These are phyloP conservation scores for Cladophialophora psammophila DNA, from an alignment of 2,329 filamentous ascomycete genomes.

Conservation along the genomic window DNA sequence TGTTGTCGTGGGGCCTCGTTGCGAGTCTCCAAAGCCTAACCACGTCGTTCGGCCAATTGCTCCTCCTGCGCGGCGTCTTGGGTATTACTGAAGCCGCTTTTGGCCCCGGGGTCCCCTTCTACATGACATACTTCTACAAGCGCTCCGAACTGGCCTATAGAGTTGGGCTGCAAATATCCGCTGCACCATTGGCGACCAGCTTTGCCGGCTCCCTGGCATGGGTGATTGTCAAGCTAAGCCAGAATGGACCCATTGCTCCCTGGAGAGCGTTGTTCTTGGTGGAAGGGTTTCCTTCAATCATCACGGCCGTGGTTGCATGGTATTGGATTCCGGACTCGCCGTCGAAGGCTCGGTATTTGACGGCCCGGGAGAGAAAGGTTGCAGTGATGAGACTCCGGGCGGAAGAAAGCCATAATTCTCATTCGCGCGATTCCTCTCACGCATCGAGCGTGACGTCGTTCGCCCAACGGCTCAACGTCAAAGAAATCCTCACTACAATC, in stretches of 20 bases:
- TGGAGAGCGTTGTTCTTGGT: slow-evolving; percentile 87
- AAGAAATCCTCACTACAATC: slow-evolving; percentile 38
- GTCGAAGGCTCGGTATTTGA: slow-evolving; percentile 69
- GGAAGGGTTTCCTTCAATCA: slow-evolving; percentile 82
- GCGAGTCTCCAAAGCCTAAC: slow-evolving; percentile 68
- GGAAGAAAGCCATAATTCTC: slow-evolving; percentile 25
- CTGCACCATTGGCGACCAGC: slow-evolving; percentile 66
- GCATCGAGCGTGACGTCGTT: slow-evolving; percentile 1
- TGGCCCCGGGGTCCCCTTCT: slow-evolving; percentile 69
- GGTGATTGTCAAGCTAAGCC: slow-evolving; percentile 74
- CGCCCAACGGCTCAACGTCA: slow-evolving; percentile 22
- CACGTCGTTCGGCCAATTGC: slow-evolving; percentile 62
- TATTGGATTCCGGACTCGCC: slow-evolving; percentile 78
- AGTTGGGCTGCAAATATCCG: slow-evolving; percentile 86
- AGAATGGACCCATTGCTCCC: slow-evolving; percentile 72
- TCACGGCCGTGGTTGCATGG: slow-evolving; percentile 78
- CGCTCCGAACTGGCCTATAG: slow-evolving; percentile 79
- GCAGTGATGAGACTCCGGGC: slow-evolving; percentile 66
- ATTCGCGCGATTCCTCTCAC: neutral
- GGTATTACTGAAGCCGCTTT: slow-evolving; percentile 69
- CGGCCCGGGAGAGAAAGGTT: slow-evolving; percentile 69
- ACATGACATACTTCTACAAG: slow-evolving; percentile 69
- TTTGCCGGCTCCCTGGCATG: slow-evolving; percentile 80
- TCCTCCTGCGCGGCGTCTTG: slow-evolving; percentile 52
- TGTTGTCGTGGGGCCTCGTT: slow-evolving; percentile 78